Base-by-base conservation (phyloP, 2,329 filamentous ascomycete species). In the Leptodontidium sp. region DNA sequence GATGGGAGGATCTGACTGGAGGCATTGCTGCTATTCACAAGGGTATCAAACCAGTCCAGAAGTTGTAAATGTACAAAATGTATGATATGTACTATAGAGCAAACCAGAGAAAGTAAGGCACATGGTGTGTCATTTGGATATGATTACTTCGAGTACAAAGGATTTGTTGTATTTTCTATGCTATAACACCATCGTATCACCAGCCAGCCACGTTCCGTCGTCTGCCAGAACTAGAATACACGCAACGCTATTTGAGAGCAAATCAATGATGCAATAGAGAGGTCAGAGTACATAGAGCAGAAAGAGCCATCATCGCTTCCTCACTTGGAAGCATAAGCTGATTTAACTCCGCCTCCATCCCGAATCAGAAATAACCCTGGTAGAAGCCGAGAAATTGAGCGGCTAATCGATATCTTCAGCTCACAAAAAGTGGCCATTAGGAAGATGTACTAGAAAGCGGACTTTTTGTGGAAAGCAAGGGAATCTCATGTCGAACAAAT, bases 11-110 rank as follows among this genome's bases (percentile, higher is more conserved):
- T 79, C 80, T 99, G 78, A 98, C 93, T 0, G 90, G 93, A 53
- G 96, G 96, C 0, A 94, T 99, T 78, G 96, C 96, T 4, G 94
- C 94, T 64, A 97, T 99, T 72, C 97, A 99, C 79, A 97, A 94
- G 84, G 96, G 95, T 9, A 91, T 99, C 77, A 99, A 99, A 85
- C 94, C 88, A 14, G 67, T 75, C 26, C 63, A 70, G 55, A 74
- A 73, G 65, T 40, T 21, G 32, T 72, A 71, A 70, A 38, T 63
- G 21, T 59, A 47, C 24, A 61, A 49, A 50, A n/a, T 61, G 64
- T 72, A 66, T 26, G 15, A 65, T 58, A 68, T 59, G 62, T 68
- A 68, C 35, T 14, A 67, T 61, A 68, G 26, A 50, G 9, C n/a
- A 47, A 12, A 24, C 15, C 9, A 50, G 12, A 26, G n/a, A 53